Base-by-base conservation (phyloP, 2,329 filamentous ascomycete genomes). In the Cladosporium colombiae region DNA sequence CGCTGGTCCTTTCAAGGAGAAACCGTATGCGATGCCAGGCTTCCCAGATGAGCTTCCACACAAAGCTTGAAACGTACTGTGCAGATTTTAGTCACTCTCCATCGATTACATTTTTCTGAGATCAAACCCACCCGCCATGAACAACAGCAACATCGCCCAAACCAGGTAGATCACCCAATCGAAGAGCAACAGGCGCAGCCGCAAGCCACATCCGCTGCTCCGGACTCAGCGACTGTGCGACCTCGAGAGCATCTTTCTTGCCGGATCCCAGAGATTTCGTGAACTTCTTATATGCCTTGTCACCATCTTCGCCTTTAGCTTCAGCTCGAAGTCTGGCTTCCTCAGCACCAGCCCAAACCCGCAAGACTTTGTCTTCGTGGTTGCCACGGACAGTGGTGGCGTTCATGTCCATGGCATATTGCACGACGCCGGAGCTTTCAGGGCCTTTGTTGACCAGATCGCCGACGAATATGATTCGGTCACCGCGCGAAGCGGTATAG, bases 291-390 rank as follows among this genome's bases (percentile, higher is more conserved):
- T 52, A 49, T 25, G 56, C 55, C 31, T 59, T 53, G 31, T 53
- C 40, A 8, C 46, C 62, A 23, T 65, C 62, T 23, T 65, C 37
- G 44, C 55, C 62, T n/a, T 60, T 21, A 18, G 55, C 56, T 52
- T 60, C 49, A 13, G 55, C 55, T 6, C n/a, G 40, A 18, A 53
- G 27, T 13, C 56, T 44, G 16, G 56, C 62, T 49, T 58, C 55
- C 10, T 65, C 33, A 10, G 55, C 62, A 7, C 55, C 62, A 2
- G 55, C 56, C 56, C 55, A 58, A 5, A 65, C 55, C 6, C 56
- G 55, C 55, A 60, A 58, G 55, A 60, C 55, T 53, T 65, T 65
- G 25, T 65, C 62, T 37, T 65, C 62, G 62, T 65, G 62, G 27
- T 65, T 65, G 62, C 62, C 62, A 6, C 62, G 62, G n/a, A 65